Evolutionary conservation across 495 filamentous ascomycete species (phyloP), one percentile per base, ranked within the genome.

Genomic region (Cetradonia linearis): DNA sequence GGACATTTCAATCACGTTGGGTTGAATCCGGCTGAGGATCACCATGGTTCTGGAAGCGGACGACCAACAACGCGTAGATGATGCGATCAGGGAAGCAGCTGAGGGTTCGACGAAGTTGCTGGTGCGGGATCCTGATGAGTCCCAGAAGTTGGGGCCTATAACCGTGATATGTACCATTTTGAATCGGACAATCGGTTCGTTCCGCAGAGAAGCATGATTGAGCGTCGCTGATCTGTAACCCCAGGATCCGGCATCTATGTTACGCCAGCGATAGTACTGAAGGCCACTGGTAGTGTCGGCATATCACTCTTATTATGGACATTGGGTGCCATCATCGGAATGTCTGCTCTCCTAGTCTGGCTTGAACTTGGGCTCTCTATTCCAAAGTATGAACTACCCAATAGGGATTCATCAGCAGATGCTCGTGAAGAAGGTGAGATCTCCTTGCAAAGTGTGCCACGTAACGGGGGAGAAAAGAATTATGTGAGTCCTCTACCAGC

Each of bases 381-480:
- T 20, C 78, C 78, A 5, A 72, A 71, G 31, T 70, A 70, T 55
- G 58, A 55, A 23, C 63, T 72, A 38, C 38, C 55, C 34, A 31
- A 3, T 31, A 47, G 38, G 33, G 33, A 25, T n/a, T n/a, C n/a
- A n/a, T 54, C 23, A n/a, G 18, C 37, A 14, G 33, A 44, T 34
- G n/a, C 37, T 31, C 42, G 23, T 5, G 37, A 47, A 27, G 50
- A 66, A 50, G 56, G 36, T 34, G 59, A 31, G 31, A 37, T 11
- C 27, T 16, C 50, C 6, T 31, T 58, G 14, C 25, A 63, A 20
- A 55, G 44, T 6, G 71, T 79, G 13, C 76, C 76, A 14, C 69
- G 78, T 27, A 77, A 68, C 59, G 79, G 79, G 18, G 79, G 78
- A 8, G 74, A 75, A 46, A 70, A 78, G 54, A 79, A 82, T 63